Evolutionary conservation across 371 early-diverging fungal genomes (phyloP).

Genomic region (Rhizopus sp.): DNA sequence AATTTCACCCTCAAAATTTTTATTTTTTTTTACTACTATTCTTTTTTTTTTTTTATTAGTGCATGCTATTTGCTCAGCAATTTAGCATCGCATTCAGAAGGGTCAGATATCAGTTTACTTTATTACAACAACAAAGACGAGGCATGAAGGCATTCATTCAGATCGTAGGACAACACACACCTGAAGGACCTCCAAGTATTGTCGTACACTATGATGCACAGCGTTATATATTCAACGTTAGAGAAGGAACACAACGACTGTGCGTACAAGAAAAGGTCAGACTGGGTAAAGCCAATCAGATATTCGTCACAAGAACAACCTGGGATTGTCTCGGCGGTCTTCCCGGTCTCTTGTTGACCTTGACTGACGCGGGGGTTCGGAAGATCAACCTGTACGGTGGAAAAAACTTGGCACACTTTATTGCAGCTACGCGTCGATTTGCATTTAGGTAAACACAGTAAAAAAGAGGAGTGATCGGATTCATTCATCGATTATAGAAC

Average conservation of each 20-base stretch:
- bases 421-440: slow-evolving; percentile 85
- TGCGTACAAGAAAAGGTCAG: slow-evolving; percentile 76
- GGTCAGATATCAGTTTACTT: background rate
- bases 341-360: slow-evolving; percentile 84
- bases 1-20: no score
- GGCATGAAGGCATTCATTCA: slow-evolving; percentile 82
- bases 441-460: slow-evolving; percentile 41
- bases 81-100: background rate
- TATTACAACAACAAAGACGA: slow-evolving; percentile 19
- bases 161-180: slow-evolving; percentile 71
- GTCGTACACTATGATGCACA: slow-evolving; percentile 78
- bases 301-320: slow-evolving; percentile 79
- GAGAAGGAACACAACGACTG: slow-evolving; percentile 92
- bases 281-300: slow-evolving; percentile 65
- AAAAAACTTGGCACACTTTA: slow-evolving; percentile 76
- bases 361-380: slow-evolving; percentile 75
- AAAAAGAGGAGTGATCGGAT: background rate
- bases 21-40: background rate
- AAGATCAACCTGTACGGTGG: slow-evolving; percentile 69
- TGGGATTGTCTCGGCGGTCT: slow-evolving; percentile 91
- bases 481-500: slow-evolving; percentile 33
- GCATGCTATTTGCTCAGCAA: background rate
- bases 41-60: background rate
- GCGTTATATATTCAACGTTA: slow-evolving; percentile 93
- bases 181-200: slow-evolving; percentile 74